Evolutionary conservation across 2,329 filamentous ascomycete genomes (phyloP), one percentile per base, ranked within the genome.

Genomic region (Fusarium domesticum): DNA sequence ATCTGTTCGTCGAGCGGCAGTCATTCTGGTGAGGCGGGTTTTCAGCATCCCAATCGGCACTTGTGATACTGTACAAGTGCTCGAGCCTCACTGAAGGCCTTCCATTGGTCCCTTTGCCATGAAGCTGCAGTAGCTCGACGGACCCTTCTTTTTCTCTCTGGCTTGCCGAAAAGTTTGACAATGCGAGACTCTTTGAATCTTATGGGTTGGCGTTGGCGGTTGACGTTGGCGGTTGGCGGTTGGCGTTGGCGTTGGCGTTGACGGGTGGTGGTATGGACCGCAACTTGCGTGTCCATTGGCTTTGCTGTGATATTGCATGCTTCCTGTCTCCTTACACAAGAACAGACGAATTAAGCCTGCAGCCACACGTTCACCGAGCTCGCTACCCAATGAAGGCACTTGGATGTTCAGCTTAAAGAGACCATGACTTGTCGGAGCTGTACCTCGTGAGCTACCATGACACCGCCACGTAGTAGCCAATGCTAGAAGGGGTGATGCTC

Each of bases 401-500:
- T 32, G 8, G 14, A 41, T 25, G 18, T 34, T 20, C 18, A 15
- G 37, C 31, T 35, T 18, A 19, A 38, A 37, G 34, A 33, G 39
- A n/a, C 48, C 42, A 45, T 49, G 44, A 42, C 51, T 59, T n/a
- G n/a, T n/a, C n/a, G n/a, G 46, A 44, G 39, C 36, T 47, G 19
- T 44, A 49, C 51, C 56, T 56, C 54, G 56, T 57, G 54, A 59
- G 56, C 53, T 45, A 50, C 41, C n/a, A 34, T 51, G 42, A 54
- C 47, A 45, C 51, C 38, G 40, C 36, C 45, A 44, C 43, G 57
- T 53, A 44, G 45, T 40, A 35, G 47, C 47, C 46, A 33, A 47
- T 7, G 25, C 25, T n/a, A n/a, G n/a, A n/a, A n/a, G n/a, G n/a
- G n/a, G n/a, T n/a, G n/a, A 10, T 28, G 23, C 23, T 11, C 23